Evolutionary conservation across 2,329 filamentous ascomycete genomes (phyloP).

Genomic region (Aspergillus clavatus): DNA sequence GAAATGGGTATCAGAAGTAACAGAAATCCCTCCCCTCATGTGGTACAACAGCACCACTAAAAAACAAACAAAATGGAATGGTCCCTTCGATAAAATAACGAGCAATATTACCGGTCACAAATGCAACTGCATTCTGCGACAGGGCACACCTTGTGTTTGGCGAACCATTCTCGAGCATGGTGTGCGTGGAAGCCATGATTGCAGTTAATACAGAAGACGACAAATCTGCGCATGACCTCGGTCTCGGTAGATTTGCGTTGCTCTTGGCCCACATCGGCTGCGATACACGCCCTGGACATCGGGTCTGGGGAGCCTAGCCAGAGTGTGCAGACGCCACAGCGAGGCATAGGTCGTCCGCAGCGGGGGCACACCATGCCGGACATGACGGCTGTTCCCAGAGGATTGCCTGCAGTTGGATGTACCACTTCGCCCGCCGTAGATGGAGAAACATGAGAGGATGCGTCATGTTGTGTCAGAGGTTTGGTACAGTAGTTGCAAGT

Average conservation of each 20-base stretch:
- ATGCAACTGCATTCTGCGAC: constrained; percentile 40
- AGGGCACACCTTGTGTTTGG: constrained; percentile 35
- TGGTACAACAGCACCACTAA: background rate
- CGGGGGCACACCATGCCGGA: constrained; percentile 55
- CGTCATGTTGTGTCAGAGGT: constrained; percentile 48
- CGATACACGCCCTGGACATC: constrained; percentile 37
- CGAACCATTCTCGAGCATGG: constrained; percentile 60
- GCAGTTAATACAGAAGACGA: constrained; percentile 59
- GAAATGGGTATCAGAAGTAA: background rate
- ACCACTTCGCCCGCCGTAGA: constrained; percentile 28
- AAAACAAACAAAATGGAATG: background rate
- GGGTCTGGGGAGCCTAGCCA: constrained; percentile 59
- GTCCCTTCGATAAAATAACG: background rate
- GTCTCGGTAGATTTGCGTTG: constrained; percentile 25
- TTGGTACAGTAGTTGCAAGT: constrained; percentile 58
- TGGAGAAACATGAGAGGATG: constrained; percentile 27
- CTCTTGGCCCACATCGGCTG: constrained; percentile 29
- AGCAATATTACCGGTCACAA: constrained; percentile 31
- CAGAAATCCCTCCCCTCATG: background rate
- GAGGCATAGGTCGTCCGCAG: constrained; percentile 59
- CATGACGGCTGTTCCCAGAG: constrained; percentile 32
- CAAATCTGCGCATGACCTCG: constrained; percentile 51
- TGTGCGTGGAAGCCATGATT: constrained; percentile 61
- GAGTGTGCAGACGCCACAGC: constrained; percentile 58
- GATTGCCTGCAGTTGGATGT: constrained; percentile 33